These are phyloP conservation scores for Populus simonii DNA, from an alignment of 345 rosid genomes.

Conservation along the genomic window DNA sequence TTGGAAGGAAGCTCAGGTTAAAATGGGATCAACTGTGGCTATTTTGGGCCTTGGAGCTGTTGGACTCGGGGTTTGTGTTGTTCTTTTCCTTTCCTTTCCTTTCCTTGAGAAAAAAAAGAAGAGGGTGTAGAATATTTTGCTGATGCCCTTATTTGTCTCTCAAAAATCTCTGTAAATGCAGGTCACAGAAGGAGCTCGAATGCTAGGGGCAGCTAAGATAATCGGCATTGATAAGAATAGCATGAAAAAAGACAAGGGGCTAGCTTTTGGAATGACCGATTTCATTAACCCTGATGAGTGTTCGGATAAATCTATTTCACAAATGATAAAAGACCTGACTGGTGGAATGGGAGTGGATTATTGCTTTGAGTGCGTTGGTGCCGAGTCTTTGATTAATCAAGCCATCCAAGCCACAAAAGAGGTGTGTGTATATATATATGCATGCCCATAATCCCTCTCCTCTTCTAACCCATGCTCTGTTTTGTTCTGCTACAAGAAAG, in stretches of 20 bases:
- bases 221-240: constrained; percentile 63
- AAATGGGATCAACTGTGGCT: constrained; percentile 53
- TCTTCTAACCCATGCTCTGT: not conserved
- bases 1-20: constrained; percentile 60
- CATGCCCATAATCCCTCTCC: too few relatives aligned
- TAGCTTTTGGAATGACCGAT: constrained; percentile 49
- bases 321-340: constrained; percentile 39
- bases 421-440: constrained; percentile 14
- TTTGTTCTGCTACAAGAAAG: too few relatives aligned
- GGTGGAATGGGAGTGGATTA: constrained; percentile 56
- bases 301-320: constrained; percentile 37
- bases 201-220: constrained; percentile 50
- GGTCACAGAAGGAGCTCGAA: constrained; percentile 59
- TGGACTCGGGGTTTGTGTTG: constrained; percentile 50
- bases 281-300: constrained; percentile 56
- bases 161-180: constrained; percentile 2
- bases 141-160: not conserved
- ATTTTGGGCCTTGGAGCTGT: constrained; percentile 75
- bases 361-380: constrained; percentile 64
- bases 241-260: constrained; percentile 31
- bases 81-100: not conserved
- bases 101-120: too few relatives aligned
- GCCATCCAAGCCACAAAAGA: constrained; percentile 48
- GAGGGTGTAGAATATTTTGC: not conserved
- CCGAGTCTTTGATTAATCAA: constrained; percentile 32